These are phyloP conservation scores for Saccharomycopsis malanga DNA, from an alignment of 805 yeast species.

Conservation along the genomic window DNA sequence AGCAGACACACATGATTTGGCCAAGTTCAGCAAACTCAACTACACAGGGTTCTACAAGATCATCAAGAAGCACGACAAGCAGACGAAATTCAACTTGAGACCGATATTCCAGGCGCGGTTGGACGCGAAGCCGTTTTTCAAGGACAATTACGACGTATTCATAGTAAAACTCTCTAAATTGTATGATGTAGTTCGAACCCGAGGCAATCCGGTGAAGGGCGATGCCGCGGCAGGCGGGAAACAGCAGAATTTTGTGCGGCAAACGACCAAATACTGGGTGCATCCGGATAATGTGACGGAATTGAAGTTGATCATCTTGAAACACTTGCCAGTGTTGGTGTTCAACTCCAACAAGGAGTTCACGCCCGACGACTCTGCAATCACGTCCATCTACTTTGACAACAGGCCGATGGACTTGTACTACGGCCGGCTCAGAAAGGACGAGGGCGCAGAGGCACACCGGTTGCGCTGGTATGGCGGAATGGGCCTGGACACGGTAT, in stretches of 20 bases:
- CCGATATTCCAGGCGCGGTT: slow-evolving; percentile 92
- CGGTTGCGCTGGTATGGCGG: slow-evolving; percentile 99
- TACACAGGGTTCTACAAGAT: slow-evolving; percentile 97
- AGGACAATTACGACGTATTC: slow-evolving; percentile 84
- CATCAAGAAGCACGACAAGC: slow-evolving; percentile 92
- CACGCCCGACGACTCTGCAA: slow-evolving; percentile 90
- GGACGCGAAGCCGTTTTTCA: slow-evolving; percentile 91
- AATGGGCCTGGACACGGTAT: slow-evolving; percentile 85
- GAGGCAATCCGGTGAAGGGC: slow-evolving; percentile 92
- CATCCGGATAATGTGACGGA: slow-evolving; percentile 98
- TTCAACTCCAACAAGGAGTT: slow-evolving; percentile 96
- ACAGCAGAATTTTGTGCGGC: slow-evolving; percentile 97
- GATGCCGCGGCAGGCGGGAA: slow-evolving; percentile 97
- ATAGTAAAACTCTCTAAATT: slow-evolving; percentile 84
- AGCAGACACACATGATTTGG: slow-evolving; percentile 95
- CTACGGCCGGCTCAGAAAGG: slow-evolving; percentile 89
- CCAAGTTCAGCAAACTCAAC: slow-evolving; percentile 86
- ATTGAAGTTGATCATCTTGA: slow-evolving; percentile 81
- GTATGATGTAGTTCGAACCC: slow-evolving; percentile 88
- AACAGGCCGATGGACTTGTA: slow-evolving; percentile 83
- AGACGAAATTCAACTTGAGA: slow-evolving; percentile 68
- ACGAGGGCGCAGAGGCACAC: slow-evolving; percentile 98
- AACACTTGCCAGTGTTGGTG: slow-evolving; percentile 94
- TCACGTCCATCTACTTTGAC: slow-evolving; percentile 94
- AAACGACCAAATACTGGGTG: slow-evolving; percentile 98